These are phyloP conservation scores for Sporothrix mexicana DNA, from an alignment of 2,329 filamentous ascomycete genomes.

Conservation along the genomic window DNA sequence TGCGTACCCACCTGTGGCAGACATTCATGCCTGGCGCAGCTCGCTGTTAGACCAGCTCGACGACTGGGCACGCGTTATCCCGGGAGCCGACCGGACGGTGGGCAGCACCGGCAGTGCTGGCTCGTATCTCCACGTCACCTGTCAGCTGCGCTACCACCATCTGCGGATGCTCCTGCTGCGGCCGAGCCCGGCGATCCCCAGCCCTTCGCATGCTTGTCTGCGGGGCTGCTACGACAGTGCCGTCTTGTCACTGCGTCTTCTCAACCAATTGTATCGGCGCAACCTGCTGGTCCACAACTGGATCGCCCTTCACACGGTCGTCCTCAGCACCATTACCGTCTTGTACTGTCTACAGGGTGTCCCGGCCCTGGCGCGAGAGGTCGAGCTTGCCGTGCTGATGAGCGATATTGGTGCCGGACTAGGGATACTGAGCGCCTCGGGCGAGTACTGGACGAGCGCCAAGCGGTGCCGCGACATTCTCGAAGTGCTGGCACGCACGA, in stretches of 20 bases:
- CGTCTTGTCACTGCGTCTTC: not conserved
- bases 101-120: slow-evolving; percentile 6
- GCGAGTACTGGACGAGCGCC: slow-evolving; percentile 12
- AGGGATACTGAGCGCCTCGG: slow-evolving; percentile 3
- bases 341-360: slow-evolving; percentile 15
- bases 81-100: not conserved
- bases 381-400: slow-evolving; percentile 15
- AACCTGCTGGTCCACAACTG: slow-evolving; percentile 4
- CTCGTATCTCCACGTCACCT: slow-evolving; percentile 48
- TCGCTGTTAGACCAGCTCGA: slow-evolving; percentile 50
- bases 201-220: slow-evolving; percentile 44
- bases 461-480: slow-evolving; percentile 20
- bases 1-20: slow-evolving; percentile 53
- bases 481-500: not conserved
- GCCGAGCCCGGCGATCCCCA: slow-evolving; percentile 58
- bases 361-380: slow-evolving; percentile 37
- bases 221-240: not conserved
- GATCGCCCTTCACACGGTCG: slow-evolving; percentile 18
- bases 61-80: slow-evolving; percentile 45
- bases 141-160: slow-evolving; percentile 55
- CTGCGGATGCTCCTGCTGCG: slow-evolving; percentile 57
- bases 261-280: slow-evolving; percentile 15
- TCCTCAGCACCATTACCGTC: slow-evolving; percentile 20
- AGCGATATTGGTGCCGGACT: slow-evolving; percentile 17
- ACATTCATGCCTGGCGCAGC: slow-evolving; percentile 55